Base-by-base conservation (phyloP, 768 basidiomycete genomes). In the Podaxis sp. region DNA sequence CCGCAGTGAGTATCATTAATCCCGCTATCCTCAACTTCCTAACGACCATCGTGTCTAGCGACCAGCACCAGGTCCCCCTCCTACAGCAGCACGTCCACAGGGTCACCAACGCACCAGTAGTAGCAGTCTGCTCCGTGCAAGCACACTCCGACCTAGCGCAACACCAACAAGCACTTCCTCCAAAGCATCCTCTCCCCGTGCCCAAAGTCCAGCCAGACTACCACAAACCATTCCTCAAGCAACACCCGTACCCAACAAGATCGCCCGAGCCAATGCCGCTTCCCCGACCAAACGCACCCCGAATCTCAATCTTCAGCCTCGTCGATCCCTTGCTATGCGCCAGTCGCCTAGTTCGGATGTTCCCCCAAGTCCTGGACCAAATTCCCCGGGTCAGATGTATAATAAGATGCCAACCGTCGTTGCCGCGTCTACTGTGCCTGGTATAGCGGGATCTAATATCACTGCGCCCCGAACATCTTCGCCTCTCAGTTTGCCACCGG, bases 51-150 rank as follows among this genome's bases (percentile, higher is more conserved):
- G 38, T 55, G 11, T 40, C 11, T 61, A 69, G 69, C 67, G 61
- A 55, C 65, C 67, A n/a, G 66, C 68, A 54, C 76, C 63, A 13
- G 51, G 40, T 23, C 38, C 66, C 10, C 60, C 66, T 25, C 64
- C 65, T n/a, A 60, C 66, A n/a, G 44, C 67, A 28, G n/a, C 53
- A 36, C 69, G 69, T 50, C 59, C 64, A 25, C 50, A 54, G 36
- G 82, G 82, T 11, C 89, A 91, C 70, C 83, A 85, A 62, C 81
- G 88, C 28, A 84, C 85, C 0, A 69, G 79, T n/a, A 90, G 83
- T 61, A 71, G 73, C 4, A 69, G 79, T 42, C 71, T 76, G 44
- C 65, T 79, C 27, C 76, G 77, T 42, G 63, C 76, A 27, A 73
- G 70, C 63, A 68, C 85, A 57, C 54, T 77, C 63, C 70, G 76